Conservation (phyloP, 2,329 filamentous ascomycete genomes). For the Talaromyces sp. region DNA sequence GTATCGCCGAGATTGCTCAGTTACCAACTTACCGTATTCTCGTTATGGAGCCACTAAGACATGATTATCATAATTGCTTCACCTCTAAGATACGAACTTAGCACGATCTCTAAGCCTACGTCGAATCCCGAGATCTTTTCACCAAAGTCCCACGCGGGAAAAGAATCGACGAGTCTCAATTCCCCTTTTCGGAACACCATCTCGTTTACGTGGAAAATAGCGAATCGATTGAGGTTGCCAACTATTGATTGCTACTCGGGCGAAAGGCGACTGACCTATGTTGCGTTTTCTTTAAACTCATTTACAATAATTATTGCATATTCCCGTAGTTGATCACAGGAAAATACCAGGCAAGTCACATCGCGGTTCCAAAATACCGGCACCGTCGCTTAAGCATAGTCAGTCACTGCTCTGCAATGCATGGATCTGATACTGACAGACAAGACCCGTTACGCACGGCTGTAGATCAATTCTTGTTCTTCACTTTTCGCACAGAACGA, state of each 20-base stretch:
- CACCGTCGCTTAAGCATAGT: slow-evolving; percentile 9
- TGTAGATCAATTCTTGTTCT: slow-evolving; percentile 2
- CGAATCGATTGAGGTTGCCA: too few relatives aligned
- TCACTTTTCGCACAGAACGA: background rate
- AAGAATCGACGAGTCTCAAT: background rate
- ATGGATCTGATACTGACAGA: background rate
- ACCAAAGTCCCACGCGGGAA: background rate
- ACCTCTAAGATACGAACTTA: background rate
- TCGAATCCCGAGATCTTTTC: background rate
- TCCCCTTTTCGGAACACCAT: background rate
- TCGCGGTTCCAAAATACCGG: slow-evolving; percentile 8
- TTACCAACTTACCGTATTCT: background rate
- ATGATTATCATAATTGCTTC: background rate
- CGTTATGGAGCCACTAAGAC: background rate
- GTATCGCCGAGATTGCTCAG: background rate
- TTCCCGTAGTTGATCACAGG: background rate
- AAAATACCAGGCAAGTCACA: background rate
- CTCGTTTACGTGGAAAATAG: too few relatives aligned
- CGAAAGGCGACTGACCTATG: background rate
- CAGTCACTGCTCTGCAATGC: background rate
- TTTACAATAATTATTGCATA: background rate
- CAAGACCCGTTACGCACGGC: slow-evolving; percentile 4
- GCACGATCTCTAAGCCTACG: background rate
- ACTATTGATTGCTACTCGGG: background rate
- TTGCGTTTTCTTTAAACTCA: background rate